These are phyloP conservation scores for Hypoxylon sp. DNA, from an alignment of 2,329 filamentous ascomycete species.

Conservation along the genomic window DNA sequence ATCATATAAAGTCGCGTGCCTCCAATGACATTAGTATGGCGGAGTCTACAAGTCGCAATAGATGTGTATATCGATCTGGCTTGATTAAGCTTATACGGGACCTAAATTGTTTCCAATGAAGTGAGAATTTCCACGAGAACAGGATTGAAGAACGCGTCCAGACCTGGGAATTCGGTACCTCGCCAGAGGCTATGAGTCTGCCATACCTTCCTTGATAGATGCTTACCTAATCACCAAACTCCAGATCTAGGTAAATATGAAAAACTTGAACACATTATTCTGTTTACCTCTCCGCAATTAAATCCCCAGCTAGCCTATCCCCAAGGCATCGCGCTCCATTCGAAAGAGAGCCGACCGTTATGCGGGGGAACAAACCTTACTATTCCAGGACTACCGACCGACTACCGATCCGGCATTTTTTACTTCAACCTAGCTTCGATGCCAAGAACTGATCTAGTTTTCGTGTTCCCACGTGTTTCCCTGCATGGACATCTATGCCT, in stretches of 20 bases:
- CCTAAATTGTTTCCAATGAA: background rate
- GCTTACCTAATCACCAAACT: background rate
- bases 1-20: background rate
- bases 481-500: constrained; percentile 8
- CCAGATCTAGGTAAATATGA: background rate
- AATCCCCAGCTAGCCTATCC: no score
- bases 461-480: constrained; percentile 4
- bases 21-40: background rate
- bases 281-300: background rate
- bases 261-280: background rate
- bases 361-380: constrained; percentile 10
- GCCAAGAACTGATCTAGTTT: constrained; percentile 1
- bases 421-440: constrained; percentile 13
- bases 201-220: no score
- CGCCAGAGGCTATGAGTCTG: no score
- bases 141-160: background rate
- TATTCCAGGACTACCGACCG: constrained; percentile 19
- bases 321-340: background rate
- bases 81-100: background rate
- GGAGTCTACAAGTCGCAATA: background rate
- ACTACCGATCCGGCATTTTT: constrained; percentile 16
- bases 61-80: background rate
- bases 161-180: background rate
- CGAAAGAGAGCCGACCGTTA: constrained; percentile 2
- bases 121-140: background rate